Base-by-base conservation (phyloP, 129 eudicot species). In the Sambucus nigra region DNA sequence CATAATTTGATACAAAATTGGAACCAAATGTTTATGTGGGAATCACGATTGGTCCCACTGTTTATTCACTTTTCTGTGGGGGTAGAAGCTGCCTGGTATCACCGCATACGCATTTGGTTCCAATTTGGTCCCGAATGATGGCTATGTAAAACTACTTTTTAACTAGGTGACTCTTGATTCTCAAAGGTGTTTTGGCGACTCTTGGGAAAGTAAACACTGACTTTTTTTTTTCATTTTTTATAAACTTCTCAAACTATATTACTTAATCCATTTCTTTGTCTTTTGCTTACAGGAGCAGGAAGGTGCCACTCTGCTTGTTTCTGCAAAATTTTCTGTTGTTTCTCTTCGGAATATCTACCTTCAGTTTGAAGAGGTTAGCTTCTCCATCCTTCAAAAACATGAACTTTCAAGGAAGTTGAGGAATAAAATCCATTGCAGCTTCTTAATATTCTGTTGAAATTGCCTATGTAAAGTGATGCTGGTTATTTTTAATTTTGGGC, bases 221-320 rank as follows among this genome's bases (percentile, higher is more conserved):
- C n/a, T 26, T 25, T 51, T 13, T 5, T 19, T 59, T 59, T 3
- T 51, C 26, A 6, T 59, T 32, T 51, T 23, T 17, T 24, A 12
- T 17, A 11, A 57, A 12, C 40, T 57, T 32, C 35, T 25, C 19
- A 15, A 15, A 41, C 42, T 40, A 41, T 55, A 18, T 4, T 5
- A 6, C 18, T 16, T 15, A 42, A 38, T 18, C 1, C 7, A 19
- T 41, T 18, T 21, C 14, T 1, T 20, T 25, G 21, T 29, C 18
- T 55, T 24, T 60, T 47, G 44, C 40, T 59, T 63, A 20, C 68
- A 89, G 97, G 99, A 92, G 57, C 74, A 86, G 8, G 96, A 86
- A 75, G 99, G 96, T 47, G 99, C 96, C 53, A 86, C 99, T 12
- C 73, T 92, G 60, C 64, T 86, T 39, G 99, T 92, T 56, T 82